Evolutionary conservation across 2,329 filamentous ascomycete genomes (phyloP).

Genomic region (Madurella fahalii): DNA sequence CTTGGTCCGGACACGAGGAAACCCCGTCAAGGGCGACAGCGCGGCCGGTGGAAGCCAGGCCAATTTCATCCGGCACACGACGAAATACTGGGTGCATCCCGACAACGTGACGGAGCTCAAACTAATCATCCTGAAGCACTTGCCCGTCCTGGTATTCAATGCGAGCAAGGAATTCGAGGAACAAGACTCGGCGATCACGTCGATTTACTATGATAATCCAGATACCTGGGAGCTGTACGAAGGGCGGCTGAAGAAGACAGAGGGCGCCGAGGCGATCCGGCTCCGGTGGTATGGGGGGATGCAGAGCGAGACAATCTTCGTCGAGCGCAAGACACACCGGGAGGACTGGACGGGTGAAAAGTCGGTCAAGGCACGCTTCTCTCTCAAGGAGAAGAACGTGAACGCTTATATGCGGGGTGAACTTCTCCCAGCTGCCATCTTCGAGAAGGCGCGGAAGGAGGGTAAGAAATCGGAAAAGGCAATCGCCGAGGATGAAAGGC

Average conservation of each 20-base stretch:
- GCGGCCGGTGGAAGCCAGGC: constrained; percentile 87
- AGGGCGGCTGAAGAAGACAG: constrained; percentile 93
- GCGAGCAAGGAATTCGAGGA: constrained; percentile 92
- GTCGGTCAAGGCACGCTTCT: constrained; percentile 95
- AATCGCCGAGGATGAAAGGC: constrained; percentile 83
- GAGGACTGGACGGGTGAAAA: constrained; percentile 99
- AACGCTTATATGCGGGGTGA: constrained; percentile 85
- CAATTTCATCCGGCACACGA: constrained; percentile 94
- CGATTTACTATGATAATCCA: constrained; percentile 96
- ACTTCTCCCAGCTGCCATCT: constrained; percentile 80
- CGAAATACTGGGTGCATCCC: constrained; percentile 98
- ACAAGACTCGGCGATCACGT: constrained; percentile 90
- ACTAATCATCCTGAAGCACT: constrained; percentile 94
- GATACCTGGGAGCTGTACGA: constrained; percentile 92
- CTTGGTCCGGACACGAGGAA: constrained; percentile 85
- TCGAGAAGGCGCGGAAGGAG: constrained; percentile 93
- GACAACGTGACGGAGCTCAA: constrained; percentile 98
- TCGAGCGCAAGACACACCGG: constrained; percentile 95
- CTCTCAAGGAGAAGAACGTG: constrained; percentile 94
- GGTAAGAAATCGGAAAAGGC: constrained; percentile 91
- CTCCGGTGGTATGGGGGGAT: constrained; percentile 97
- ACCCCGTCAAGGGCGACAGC: constrained; percentile 87
- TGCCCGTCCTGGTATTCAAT: constrained; percentile 96
- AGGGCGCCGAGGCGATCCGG: constrained; percentile 94
- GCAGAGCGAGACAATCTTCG: constrained; percentile 91